Evolutionary conservation across 1,284 basidiomycete genomes (phyloP).

Genomic region (Testicularia cyperi): DNA sequence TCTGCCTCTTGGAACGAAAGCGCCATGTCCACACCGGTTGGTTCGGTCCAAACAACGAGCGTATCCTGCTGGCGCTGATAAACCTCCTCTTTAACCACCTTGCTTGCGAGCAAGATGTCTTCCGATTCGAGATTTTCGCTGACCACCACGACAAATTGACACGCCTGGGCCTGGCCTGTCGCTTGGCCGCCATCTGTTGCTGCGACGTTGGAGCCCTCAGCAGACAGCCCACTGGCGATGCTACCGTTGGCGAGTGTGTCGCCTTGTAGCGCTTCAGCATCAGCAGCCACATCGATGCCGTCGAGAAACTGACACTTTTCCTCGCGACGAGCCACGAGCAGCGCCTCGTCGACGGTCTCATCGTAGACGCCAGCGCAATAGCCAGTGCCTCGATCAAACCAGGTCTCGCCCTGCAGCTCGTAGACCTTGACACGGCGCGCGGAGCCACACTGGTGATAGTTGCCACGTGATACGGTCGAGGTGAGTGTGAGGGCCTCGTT

Average conservation of each 20-base stretch:
- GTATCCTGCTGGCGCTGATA: constrained; percentile 69
- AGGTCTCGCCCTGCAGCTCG: constrained; percentile 54
- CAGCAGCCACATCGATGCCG: constrained; percentile 28
- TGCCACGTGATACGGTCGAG: constrained; percentile 52
- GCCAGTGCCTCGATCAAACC: constrained; percentile 57
- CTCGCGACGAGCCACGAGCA: constrained; percentile 54
- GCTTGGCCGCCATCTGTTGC: constrained; percentile 6
- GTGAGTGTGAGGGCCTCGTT: constrained; percentile 44
- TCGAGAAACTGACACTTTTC: constrained; percentile 51
- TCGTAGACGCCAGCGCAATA: constrained; percentile 60
- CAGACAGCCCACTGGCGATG: too few relatives aligned
- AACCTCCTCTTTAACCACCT: constrained; percentile 57
- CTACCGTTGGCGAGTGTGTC: constrained; percentile 41
- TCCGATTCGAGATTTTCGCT: constrained; percentile 53
- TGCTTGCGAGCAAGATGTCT: constrained; percentile 51
- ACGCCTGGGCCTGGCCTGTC: constrained; percentile 13
- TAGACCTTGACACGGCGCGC: constrained; percentile 58
- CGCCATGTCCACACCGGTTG: constrained; percentile 89
- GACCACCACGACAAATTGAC: constrained; percentile 54
- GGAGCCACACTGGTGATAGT: constrained; percentile 58
- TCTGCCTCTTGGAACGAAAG: constrained; percentile 95
- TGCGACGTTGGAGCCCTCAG: constrained; percentile 50
- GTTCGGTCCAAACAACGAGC: constrained; percentile 98
- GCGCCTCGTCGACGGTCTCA: constrained; percentile 53
- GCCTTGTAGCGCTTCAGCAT: constrained; percentile 12